Conservation (phyloP, 371 early-diverging fungal genomes). For the Mortierella sp. region DNA sequence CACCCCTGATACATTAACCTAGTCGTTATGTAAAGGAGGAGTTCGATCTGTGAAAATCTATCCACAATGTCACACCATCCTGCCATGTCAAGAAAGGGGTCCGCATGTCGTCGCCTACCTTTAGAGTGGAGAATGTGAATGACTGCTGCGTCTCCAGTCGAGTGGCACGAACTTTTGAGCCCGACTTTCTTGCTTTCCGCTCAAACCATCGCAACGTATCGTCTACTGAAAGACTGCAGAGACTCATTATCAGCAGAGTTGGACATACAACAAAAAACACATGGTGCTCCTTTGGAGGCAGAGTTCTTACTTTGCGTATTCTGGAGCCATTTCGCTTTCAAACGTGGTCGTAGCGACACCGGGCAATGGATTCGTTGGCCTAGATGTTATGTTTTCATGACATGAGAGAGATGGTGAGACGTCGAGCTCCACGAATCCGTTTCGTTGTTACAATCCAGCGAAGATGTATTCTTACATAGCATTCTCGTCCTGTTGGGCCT, state of each 20-base stretch:
- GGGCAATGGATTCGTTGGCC: neutral
- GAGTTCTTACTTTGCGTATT: neutral
- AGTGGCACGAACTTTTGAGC: slow-evolving; percentile 26
- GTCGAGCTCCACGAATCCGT: neutral
- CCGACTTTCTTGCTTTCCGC: slow-evolving; percentile 22
- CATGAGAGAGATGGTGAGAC: neutral
- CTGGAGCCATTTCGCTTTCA: neutral
- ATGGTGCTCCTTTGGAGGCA: neutral
- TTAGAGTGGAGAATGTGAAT: slow-evolving; percentile 34
- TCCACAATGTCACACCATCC: neutral
- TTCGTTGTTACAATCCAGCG: neutral
- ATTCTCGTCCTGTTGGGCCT: slow-evolving; percentile 33
- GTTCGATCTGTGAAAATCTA: neutral
- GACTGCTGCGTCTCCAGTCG: slow-evolving; percentile 31
- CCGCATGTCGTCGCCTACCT: slow-evolving; percentile 17
- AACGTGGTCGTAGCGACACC: neutral
- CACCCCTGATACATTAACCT: slow-evolving; percentile 42
- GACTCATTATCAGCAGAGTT: neutral
- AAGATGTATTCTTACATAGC: slow-evolving; percentile 2
- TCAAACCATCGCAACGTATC: slow-evolving; percentile 47
- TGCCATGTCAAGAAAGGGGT: neutral
- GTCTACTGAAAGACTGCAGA: slow-evolving; percentile 42
- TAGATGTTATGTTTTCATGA: neutral
- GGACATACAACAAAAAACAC: neutral
- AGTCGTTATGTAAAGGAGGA: neutral